Base-by-base conservation (phyloP, 441 rosid genomes). In the Hypseocharis bilobata region DNA sequence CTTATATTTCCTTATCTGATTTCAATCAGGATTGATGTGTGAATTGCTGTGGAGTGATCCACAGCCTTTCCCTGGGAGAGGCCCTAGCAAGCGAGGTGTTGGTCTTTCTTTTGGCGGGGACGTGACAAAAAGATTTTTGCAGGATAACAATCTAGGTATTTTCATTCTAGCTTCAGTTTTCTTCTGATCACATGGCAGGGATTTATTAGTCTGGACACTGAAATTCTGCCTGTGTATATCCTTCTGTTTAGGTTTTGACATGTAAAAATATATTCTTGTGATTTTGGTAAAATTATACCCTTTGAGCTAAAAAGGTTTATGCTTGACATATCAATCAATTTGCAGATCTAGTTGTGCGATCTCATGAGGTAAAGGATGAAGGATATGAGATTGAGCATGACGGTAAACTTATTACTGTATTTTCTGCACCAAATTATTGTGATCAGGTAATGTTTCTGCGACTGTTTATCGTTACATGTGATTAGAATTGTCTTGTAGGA, bases 1-100 rank as follows among this genome's bases (percentile, higher is more conserved):
- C 3, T 51, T 20, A 51, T 51, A 19, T 26, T 47, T 25, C 4
- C 59, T 23, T 22, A 3, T 56, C 58, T 72, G 16, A 40, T 47
- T 59, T 72, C 65, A 25, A 38, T 66, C 80, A 92, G 96, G 99
- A 65, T 70, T 91, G 77, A 93, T 93, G 97, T 88, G 99, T 58
- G 99, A 93, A 75, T 70, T 93, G 70, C 81, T 93, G 61, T 93
- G 99, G 99, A 93, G 99, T 70, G 99, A 93, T 84, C 97, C 97
- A 32, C 99, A 91, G 72, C 92, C 99, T 66, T 72, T 65, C 22
- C 95, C 83, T n/a, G 99, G 99, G 80, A 84, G 96, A 76, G 97
- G 99, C 57, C 96, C 99, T 56, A 93, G 96, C 83, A 93, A 93
- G 80, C 82, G 99, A 17, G 99, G 97, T 62, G 99, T 93, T 14